Base-by-base conservation (phyloP, 345 rosid species). In the Litchi chinensis region DNA sequence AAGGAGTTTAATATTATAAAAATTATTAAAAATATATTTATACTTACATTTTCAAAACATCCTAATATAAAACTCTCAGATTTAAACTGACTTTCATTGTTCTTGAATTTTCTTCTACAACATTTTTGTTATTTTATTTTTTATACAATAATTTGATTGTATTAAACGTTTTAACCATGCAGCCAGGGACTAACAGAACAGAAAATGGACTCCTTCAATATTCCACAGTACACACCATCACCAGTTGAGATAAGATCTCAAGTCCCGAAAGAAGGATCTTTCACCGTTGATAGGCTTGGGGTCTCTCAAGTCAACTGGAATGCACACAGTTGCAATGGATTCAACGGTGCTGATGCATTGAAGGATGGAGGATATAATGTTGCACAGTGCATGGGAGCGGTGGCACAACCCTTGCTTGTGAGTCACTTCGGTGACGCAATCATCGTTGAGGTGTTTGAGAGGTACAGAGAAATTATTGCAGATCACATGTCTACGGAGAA, bases 321-420 rank as follows among this genome's bases (percentile, higher is more conserved):
- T 48, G 86, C 76, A 28, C 65, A 73, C 43, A 4, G 16, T 24
- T 5, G 19, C 3, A 32, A 76, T 10, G 81, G 74, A 10, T 3
- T 63, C 5, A 46, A 57, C 11, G 10, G 40, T 10, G 10, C 28
- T 9, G 59, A 43, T 26, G 70, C 7, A 40, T 64, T 11, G 22
- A 56, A 71, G 24, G 78, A 82, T 21, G 81, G 71, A 10, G 91
- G 85, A 54, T 80, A 85, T 46, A 79, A 68, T 43, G 84, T 87
- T 48, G 90, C 89, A 0, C 74, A 39, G 74, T 84, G 84, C 81
- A 81, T 89, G 40, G 83, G 93, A 79, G 91, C 95, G 1, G 95
- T 82, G 79, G 78, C 87, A 8, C 93, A 90, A 70, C 92, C 90
- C 2, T 74, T 91, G 82, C 89, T 89, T 10, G 46, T 83, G 9